Percentiles rank a stretch among this genome's conserved stretches.
Evolutionary conservation across 768 basidiomycete genomes (phyloP).

Genomic region (Pilatotrama ljubarskyi): DNA sequence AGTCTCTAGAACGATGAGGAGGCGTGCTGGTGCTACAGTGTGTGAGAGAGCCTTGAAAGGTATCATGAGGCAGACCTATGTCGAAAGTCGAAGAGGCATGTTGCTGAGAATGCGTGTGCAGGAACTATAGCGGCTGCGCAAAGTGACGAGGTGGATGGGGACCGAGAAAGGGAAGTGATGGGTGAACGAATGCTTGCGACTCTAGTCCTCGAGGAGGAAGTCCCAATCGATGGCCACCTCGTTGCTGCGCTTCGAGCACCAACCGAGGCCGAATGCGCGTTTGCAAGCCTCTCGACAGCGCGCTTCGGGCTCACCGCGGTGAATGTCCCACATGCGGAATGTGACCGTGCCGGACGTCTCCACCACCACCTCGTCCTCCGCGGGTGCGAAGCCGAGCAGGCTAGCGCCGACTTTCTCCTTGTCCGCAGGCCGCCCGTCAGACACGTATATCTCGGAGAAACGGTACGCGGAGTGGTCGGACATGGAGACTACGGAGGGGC

Average conservation of each 20-base stretch:
- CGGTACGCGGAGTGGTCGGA: constrained; percentile 17
- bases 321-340: constrained; percentile 81
- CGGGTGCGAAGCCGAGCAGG: constrained; percentile 8
- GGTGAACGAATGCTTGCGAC: not conserved
- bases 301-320: constrained; percentile 63
- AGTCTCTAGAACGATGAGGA: constrained; percentile 1
- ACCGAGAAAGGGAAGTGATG: not conserved
- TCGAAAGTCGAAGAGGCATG: not conserved
- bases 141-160: not conserved
- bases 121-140: not conserved
- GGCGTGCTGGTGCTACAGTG: constrained; percentile 16
- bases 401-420: constrained; percentile 20
- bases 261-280: constrained; percentile 54
- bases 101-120: not conserved
- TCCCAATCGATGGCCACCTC: constrained; percentile 71
- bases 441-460: constrained; percentile 28
- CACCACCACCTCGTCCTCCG: constrained; percentile 62
- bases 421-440: constrained; percentile 18
- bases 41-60: not conserved
- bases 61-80: not conserved
- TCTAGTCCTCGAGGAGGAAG: constrained; percentile 68
- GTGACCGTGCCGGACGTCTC: constrained; percentile 59
- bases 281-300: constrained; percentile 58
- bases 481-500: constrained; percentile 30
- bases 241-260: constrained; percentile 52